Percentiles rank a stretch among this genome's conserved stretches.
These are phyloP conservation scores for Micractinium sp. DNA, from an alignment of 139 green algal genomes.

Conservation along the genomic window DNA sequence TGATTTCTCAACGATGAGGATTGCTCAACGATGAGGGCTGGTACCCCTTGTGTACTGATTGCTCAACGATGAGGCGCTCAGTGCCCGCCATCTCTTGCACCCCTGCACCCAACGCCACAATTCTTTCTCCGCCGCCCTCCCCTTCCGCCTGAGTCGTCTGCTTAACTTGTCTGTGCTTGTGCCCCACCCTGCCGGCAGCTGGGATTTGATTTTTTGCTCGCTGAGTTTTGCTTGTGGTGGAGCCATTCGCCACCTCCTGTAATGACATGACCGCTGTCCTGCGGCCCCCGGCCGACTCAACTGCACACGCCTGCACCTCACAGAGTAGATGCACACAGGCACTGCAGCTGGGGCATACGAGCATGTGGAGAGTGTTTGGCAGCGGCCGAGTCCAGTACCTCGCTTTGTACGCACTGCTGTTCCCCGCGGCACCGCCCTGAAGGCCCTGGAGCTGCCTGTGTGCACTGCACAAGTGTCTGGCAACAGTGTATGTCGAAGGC, in stretches of 20 bases:
- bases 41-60: background rate
- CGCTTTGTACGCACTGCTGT: no score
- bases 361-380: no score
- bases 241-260: background rate
- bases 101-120: background rate
- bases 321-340: no score
- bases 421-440: no score
- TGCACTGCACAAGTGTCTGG: no score
- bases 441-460: no score
- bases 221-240: conserved; percentile 1
- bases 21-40: background rate
- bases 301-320: no score
- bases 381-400: no score
- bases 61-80: background rate
- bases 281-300: background rate
- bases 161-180: background rate
- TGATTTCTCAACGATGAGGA: background rate
- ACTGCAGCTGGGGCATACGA: no score
- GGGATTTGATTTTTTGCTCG: conserved; percentile 5
- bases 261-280: background rate
- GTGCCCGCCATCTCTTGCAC: background rate
- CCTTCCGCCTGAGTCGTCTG: background rate
- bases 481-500: no score
- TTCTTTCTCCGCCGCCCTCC: background rate
- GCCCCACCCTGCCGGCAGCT: background rate